Percentiles rank a stretch among this genome's conserved stretches.
phyloP scores from a whole-genome alignment of 2,329 filamentous ascomycete genomes.

The Ceratocystis albifundus region DNA sequence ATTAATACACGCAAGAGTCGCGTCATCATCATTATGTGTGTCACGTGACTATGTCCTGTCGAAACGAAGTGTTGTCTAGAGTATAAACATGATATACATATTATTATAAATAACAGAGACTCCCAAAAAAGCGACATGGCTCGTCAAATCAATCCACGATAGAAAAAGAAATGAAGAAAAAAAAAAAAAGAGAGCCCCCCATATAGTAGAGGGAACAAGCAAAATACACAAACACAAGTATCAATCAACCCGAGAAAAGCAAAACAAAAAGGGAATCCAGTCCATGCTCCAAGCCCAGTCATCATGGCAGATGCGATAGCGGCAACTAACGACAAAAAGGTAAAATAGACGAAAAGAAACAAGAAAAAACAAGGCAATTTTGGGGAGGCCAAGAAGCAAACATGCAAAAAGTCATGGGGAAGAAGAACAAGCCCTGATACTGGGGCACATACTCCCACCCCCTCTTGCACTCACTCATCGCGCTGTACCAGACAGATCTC shows the following conservation, averaged over 20 bases:
- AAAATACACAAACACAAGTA: constrained; percentile 2
- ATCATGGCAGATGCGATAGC: neutral
- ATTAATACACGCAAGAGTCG: no score
- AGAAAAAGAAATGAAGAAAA: no score
- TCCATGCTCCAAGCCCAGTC: constrained; percentile 2
- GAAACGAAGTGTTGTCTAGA: no score
- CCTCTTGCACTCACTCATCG: neutral
- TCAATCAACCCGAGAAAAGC: constrained; percentile 1
- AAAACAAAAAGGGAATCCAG: neutral
- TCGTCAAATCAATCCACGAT: no score
- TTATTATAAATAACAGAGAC: neutral
- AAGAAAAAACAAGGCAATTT: neutral
- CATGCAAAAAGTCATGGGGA: neutral
- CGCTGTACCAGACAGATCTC: neutral
- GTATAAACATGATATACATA: no score
- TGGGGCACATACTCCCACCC: neutral
- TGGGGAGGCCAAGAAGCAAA: neutral
- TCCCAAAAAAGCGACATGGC: neutral
- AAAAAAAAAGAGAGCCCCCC: no score
- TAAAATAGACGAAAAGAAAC: neutral
- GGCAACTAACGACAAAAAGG: neutral
- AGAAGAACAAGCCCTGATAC: neutral
- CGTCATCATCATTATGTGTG: neutral
- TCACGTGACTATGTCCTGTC: neutral
- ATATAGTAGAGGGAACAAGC: neutral